Base-by-base conservation (phyloP, 768 basidiomycete species). In the Termitomyces sp. region DNA sequence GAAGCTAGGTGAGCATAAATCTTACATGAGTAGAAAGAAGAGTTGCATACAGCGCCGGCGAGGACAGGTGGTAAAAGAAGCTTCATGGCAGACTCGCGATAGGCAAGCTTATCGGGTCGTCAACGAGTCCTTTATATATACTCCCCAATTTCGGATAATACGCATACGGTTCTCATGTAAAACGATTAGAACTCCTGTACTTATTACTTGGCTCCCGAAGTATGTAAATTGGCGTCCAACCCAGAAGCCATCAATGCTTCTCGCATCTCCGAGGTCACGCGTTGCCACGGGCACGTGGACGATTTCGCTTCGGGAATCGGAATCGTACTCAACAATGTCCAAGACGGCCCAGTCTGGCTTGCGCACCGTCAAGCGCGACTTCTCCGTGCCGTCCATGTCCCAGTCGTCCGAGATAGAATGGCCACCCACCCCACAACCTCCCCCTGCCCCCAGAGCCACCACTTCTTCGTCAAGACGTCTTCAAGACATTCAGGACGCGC, bases 341-440 rank as follows among this genome's bases (percentile, higher is more conserved):
- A 76, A 73, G 56, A 56, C 73, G 14, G 69, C 77, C 16, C 75
- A 75, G 62, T 90, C 89, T 0, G 89, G 89, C 1, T 77, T 91
- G 23, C 72, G 81, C 35, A 77, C 78, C 1, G 59, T 90, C 44
- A 77, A 77, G 60, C 81, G 90, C 57, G 83, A 90, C 68, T 91
- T 82, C 67, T 87, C 86, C 0, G 46, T 71, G 60, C 68, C 67
- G 0, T 66, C 72, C 4, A 37, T 67, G 3, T 66, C 66, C 14
- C 74, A 74, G 45, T 77, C 79, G 2, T 75, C 75, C 50, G 73
- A 77, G 27, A 76, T 78, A 50, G 69, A 74, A 11, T 80, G 81
- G 74, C 68, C 71, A 6, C 77, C 74, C 53, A 80, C 74, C 50
- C 72, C 73, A 17, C 67, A 56, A 25, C 45, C 58, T 29, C 54